Percentiles rank a stretch among this genome's conserved stretches.
These are phyloP conservation scores for Suillus tomentosus DNA, from an alignment of 768 basidiomycete species.

Conservation along the genomic window DNA sequence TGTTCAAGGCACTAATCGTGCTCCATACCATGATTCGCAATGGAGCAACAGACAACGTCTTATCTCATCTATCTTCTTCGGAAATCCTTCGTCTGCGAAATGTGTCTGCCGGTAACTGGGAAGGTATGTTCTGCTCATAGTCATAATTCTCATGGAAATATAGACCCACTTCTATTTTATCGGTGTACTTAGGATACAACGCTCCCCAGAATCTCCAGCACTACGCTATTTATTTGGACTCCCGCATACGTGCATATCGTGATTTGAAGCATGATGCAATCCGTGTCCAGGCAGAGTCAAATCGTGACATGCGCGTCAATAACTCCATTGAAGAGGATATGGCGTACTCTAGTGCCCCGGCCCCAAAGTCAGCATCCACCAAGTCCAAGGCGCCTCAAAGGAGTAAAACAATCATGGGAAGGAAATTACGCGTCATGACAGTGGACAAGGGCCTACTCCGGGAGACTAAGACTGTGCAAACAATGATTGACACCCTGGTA, in stretches of 20 bases:
- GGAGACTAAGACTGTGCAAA: constrained; percentile 90
- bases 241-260: constrained; percentile 83
- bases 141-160: constrained; percentile 6
- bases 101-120: constrained; percentile 82
- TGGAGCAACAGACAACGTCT: constrained; percentile 92
- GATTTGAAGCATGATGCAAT: constrained; percentile 95
- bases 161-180: constrained; percentile 8
- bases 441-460: constrained; percentile 95
- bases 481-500: constrained; percentile 83
- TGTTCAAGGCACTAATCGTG: constrained; percentile 97
- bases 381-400: constrained; percentile 46
- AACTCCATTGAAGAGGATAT: constrained; percentile 67
- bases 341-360: constrained; percentile 33
- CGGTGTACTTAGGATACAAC: constrained; percentile 62
- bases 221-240: constrained; percentile 88
- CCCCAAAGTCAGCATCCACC: constrained; percentile 35
- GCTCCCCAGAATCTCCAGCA: constrained; percentile 84
- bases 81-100: constrained; percentile 84
- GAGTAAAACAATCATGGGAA: constrained; percentile 78
- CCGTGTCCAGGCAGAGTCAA: constrained; percentile 89
- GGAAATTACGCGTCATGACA: constrained; percentile 86
- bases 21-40: constrained; percentile 96
- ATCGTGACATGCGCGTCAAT: constrained; percentile 73
- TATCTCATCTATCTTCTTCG: constrained; percentile 77
- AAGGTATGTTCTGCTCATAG: constrained; percentile 54